These are phyloP conservation scores for Aspergillus candidus DNA, from an alignment of 2,329 filamentous ascomycete species.

Conservation along the genomic window DNA sequence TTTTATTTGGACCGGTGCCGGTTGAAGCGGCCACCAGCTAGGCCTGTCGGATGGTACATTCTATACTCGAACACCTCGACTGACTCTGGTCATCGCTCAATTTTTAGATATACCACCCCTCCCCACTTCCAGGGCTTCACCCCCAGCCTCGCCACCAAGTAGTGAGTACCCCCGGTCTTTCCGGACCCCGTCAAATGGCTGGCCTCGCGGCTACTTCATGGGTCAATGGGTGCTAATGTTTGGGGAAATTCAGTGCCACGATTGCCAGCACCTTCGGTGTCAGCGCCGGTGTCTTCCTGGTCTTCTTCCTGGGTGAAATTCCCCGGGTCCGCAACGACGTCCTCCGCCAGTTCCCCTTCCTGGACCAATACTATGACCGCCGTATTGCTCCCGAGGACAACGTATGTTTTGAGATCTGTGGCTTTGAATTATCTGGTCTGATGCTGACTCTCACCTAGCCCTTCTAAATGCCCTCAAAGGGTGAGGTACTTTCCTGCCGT, in stretches of 20 bases:
- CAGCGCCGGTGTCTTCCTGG: conserved; percentile 51
- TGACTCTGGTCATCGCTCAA: conserved; percentile 7
- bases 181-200: neutral
- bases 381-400: conserved; percentile 60
- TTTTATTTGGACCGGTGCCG: too few species aligned
- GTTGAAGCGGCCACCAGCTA: too few species aligned
- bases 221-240: conserved; percentile 13
- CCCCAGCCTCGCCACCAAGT: conserved; percentile 34
- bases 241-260: conserved; percentile 29
- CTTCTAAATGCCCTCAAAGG: conserved; percentile 27
- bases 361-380: conserved; percentile 52
- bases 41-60: too few species aligned
- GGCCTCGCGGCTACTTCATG: neutral
- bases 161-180: conserved; percentile 36
- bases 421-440: neutral
- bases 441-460: conserved; percentile 25
- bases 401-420: conserved; percentile 28
- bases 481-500: conserved; percentile 4
- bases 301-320: conserved; percentile 61
- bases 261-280: conserved; percentile 53
- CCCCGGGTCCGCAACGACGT: conserved; percentile 58
- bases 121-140: conserved; percentile 48
- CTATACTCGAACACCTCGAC: conserved; percentile 12
- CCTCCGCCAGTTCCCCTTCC: conserved; percentile 54
- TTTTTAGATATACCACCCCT: conserved; percentile 44